Evolutionary conservation across 1,284 basidiomycete genomes (phyloP).

Genomic region (Stereum hirsutum): DNA sequence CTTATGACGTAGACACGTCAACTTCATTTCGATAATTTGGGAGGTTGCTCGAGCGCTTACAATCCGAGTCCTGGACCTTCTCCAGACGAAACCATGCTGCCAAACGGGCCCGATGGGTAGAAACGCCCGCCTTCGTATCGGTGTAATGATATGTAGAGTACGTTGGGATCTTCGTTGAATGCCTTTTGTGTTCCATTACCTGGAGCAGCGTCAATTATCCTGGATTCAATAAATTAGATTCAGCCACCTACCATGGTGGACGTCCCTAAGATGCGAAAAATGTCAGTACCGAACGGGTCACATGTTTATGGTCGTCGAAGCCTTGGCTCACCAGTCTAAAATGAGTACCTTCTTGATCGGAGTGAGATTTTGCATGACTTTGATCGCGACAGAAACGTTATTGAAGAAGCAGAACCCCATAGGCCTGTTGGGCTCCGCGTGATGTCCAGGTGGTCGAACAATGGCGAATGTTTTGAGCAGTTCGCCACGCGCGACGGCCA

Average conservation of each 20-base stretch:
- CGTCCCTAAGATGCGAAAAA: conserved; percentile 59
- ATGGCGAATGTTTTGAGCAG: conserved; percentile 91
- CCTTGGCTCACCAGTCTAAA: conserved; percentile 80
- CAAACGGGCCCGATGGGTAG: conserved; percentile 91
- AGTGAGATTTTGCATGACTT: conserved; percentile 66
- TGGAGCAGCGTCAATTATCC: conserved; percentile 17
- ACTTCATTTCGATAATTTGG: conserved; percentile 2
- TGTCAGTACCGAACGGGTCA: conserved; percentile 7
- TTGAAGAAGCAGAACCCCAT: conserved; percentile 99
- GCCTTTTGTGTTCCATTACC: conserved; percentile 96
- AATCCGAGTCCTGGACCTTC: conserved; percentile 77
- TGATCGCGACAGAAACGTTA: conserved; percentile 91
- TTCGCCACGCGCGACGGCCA: conserved; percentile 77
- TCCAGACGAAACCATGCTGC: conserved; percentile 80
- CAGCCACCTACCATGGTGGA: conserved; percentile 89
- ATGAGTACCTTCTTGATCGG: conserved; percentile 79
- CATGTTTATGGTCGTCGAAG: conserved; percentile 4
- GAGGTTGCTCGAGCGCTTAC: no score
- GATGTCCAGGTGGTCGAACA: conserved; percentile 95
- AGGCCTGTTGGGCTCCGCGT: conserved; percentile 94
- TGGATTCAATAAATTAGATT: no score
- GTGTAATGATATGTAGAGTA: conserved; percentile 96
- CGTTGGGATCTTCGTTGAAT: conserved; percentile 85
- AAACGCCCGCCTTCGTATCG: conserved; percentile 88
- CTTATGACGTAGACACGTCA: conserved; percentile 27